phyloP scores from a whole-genome alignment of 345 rosid genomes.

The Passiflora organensis region DNA sequence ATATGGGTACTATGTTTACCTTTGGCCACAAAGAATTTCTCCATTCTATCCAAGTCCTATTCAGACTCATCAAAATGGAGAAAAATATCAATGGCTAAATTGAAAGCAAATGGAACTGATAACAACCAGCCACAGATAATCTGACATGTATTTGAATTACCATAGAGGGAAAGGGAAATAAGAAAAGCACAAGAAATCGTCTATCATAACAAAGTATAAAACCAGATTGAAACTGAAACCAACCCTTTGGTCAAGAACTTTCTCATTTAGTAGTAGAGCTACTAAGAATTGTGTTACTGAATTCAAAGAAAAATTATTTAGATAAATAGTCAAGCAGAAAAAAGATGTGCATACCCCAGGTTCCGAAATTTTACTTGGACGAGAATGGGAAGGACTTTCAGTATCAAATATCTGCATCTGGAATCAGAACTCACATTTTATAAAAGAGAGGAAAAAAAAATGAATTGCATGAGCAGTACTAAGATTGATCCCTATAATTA shows the following conservation, averaged over 20 bases:
- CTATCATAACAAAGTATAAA: too few relatives aligned
- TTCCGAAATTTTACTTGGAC: conserved; percentile 26
- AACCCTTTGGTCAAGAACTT: too few relatives aligned
- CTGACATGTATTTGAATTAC: too few relatives aligned
- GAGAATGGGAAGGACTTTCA: conserved; percentile 36
- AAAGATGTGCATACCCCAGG: conserved; percentile 40
- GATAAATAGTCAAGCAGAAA: not conserved
- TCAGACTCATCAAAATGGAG: not conserved
- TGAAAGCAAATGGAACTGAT: conserved; percentile 2
- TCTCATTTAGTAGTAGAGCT: too few relatives aligned
- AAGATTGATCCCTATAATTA: conserved; percentile 30
- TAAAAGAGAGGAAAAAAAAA: not conserved
- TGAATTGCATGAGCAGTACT: not conserved
- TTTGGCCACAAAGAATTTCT: conserved; percentile 13
- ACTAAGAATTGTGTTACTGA: not conserved
- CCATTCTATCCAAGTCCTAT: conserved; percentile 14
- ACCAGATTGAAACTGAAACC: too few relatives aligned
- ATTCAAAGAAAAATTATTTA: not conserved
- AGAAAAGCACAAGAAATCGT: too few relatives aligned
- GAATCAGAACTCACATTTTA: conserved; percentile 8
- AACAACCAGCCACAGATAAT: not conserved
- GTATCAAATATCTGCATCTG: conserved; percentile 43
- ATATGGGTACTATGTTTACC: conserved; percentile 22
- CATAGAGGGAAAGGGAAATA: too few relatives aligned
- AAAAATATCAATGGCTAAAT: not conserved